Evolutionary conservation across 2,329 filamentous ascomycete species (phyloP), one percentile per base, ranked within the genome.

Genomic region (Botryotinia narcissicola): DNA sequence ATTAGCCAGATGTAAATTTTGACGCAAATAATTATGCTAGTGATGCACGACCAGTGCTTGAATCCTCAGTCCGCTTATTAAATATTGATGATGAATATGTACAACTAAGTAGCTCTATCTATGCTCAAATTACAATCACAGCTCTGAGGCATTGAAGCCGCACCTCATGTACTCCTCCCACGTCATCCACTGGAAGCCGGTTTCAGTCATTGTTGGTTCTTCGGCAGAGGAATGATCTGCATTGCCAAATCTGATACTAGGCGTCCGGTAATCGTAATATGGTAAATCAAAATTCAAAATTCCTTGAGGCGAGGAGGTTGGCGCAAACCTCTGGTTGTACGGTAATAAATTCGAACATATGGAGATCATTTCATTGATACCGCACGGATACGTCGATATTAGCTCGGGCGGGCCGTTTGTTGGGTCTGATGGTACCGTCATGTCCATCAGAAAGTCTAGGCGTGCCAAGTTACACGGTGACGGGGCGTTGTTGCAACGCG

Each of bases 261-360:
- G 44, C 0, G 37, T 3, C 1, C 10, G 63, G 2, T 51, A 20
- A 25, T 66, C 29, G 9, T 10, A 1, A 35, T 66, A 44, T 20
- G 32, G 12, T 7, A n/a, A 51, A 54, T 54, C 48, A 7, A 14
- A 3, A n/a, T 16, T 16, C 0, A n/a, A n/a, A 0, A 0, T n/a
- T n/a, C 12, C 5, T 54, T 54, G 48, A 54, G 48, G 0, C 25
- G 48, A 54, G 16, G 48, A 54, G 25, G 48, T n/a, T 54, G 48
- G 16, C 4, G 12, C 0, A 4, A 51, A 0, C 25, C 25, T 25
- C 48, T 4, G 14, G 22, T 16, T 6, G 35, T 37, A 12, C 9
- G 12, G 25, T 29, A 62, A 12, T 40, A 12, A 12, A 40, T 10
- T 20, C 12, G 29, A 3, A 3, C 3, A 22, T 25, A 35, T 14